These are phyloP conservation scores for Fusarium aywerte DNA, from an alignment of 2,329 filamentous ascomycete species.

Conservation along the genomic window DNA sequence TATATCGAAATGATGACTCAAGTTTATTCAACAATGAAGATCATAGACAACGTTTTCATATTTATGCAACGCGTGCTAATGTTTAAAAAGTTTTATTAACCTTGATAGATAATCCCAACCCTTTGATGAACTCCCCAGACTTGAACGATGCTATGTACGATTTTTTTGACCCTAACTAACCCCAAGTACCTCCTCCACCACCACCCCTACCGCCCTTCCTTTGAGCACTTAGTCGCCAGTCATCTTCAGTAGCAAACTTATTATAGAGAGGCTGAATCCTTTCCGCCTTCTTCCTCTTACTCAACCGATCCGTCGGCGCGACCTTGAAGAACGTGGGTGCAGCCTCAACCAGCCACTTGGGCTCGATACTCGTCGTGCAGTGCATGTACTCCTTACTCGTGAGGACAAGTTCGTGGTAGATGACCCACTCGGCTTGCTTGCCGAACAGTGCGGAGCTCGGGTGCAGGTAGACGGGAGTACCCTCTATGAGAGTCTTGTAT, in stretches of 20 bases:
- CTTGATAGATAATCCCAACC: not conserved
- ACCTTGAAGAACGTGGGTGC: conserved; percentile 99
- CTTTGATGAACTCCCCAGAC: not conserved
- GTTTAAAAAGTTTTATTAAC: not conserved
- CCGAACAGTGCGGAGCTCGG: conserved; percentile 92
- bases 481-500: conserved; percentile 96
- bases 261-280: conserved; percentile 96
- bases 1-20: not conserved
- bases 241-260: conserved; percentile 89
- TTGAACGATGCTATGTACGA: not conserved
- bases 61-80: not conserved
- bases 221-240: conserved; percentile 93
- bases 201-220: conserved; percentile 84
- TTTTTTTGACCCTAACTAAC: conserved; percentile 48
- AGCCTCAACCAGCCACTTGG: conserved; percentile 92
- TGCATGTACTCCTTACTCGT: conserved; percentile 99
- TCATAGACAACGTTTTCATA: not conserved
- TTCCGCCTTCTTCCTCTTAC: conserved; percentile 93
- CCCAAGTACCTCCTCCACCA: conserved; percentile 93
- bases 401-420: conserved; percentile 90
- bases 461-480: conserved; percentile 94
- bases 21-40: not conserved
- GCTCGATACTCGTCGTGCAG: conserved; percentile 90
- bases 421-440: conserved; percentile 95
- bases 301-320: conserved; percentile 84